These are phyloP conservation scores for Apostasia shenzhenica DNA, from an alignment of 106 monocot genomes.

Conservation along the genomic window DNA sequence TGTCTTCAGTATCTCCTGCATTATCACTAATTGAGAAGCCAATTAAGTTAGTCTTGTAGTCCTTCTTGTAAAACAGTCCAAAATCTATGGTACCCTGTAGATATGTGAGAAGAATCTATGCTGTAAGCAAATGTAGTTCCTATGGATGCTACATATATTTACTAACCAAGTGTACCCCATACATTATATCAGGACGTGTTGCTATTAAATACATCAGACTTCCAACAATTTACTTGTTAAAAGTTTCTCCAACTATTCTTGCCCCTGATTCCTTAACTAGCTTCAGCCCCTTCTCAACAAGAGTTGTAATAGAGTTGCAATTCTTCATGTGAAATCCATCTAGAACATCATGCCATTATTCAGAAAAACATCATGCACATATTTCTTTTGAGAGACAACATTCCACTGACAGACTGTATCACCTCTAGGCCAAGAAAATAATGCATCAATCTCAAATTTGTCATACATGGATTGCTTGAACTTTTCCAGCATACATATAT, in stretches of 20 bases:
- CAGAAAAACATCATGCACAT: neutral
- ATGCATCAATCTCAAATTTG: neutral
- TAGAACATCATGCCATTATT: neutral
- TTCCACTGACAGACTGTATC: neutral
- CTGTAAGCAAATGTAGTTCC: neutral
- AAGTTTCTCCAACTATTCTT: neutral
- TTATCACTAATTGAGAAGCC: neutral
- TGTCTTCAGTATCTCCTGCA: slow-evolving; percentile 1
- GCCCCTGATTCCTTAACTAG: neutral
- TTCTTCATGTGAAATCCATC: neutral
- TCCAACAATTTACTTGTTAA: neutral
- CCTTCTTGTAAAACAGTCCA: neutral
- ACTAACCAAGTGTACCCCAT: neutral
- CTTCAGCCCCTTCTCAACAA: neutral
- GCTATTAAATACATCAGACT: neutral
- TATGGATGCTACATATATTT: neutral
- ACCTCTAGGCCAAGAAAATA: slow-evolving; percentile 1
- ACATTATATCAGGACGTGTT: neutral
- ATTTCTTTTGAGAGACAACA: neutral
- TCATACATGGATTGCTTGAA: slow-evolving; percentile 3
- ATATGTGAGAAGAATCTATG: neutral
- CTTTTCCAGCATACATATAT: neutral
- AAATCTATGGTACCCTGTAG: neutral
- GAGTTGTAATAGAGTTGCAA: neutral
- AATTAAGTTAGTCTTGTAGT: neutral